Evolutionary conservation across 345 rosid species (phyloP).

Genomic region (Lepidium aucheri): DNA sequence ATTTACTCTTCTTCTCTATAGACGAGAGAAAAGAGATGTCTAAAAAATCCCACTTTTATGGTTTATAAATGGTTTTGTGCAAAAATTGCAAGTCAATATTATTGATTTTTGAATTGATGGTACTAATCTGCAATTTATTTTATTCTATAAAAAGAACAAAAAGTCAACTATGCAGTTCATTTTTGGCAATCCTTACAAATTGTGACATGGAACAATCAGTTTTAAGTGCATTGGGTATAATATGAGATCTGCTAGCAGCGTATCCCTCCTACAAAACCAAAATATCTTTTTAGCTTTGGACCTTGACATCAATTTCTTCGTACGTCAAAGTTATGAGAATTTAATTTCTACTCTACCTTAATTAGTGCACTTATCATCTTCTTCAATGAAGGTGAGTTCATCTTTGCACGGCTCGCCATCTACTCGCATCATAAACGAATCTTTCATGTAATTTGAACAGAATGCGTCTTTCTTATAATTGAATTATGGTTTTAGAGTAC

Average conservation of each 20-base stretch:
- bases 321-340: not conserved
- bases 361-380: conserved; percentile 44
- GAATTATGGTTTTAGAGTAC: conserved; percentile 16
- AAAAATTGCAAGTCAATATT: no score
- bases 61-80: no score
- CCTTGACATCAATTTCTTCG: not conserved
- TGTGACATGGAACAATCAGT: conserved; percentile 61
- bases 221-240: conserved; percentile 57
- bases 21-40: no score
- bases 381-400: conserved; percentile 63
- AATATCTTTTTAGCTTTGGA: not conserved
- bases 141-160: not conserved
- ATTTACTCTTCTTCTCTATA: no score
- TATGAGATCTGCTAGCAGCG: conserved; percentile 71
- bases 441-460: not conserved
- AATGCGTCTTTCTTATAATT: not conserved
- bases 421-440: conserved; percentile 15
- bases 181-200: conserved; percentile 50
- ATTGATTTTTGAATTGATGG: no score
- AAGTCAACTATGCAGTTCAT: not conserved
- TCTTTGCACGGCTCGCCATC: conserved; percentile 79
- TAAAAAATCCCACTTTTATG: no score
- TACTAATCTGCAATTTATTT: not conserved
- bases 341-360: conserved; percentile 30
- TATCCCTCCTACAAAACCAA: conserved; percentile 60